These are phyloP conservation scores for Aechmea fasciata DNA, from an alignment of 176 grass and related monocot species.

Conservation along the genomic window DNA sequence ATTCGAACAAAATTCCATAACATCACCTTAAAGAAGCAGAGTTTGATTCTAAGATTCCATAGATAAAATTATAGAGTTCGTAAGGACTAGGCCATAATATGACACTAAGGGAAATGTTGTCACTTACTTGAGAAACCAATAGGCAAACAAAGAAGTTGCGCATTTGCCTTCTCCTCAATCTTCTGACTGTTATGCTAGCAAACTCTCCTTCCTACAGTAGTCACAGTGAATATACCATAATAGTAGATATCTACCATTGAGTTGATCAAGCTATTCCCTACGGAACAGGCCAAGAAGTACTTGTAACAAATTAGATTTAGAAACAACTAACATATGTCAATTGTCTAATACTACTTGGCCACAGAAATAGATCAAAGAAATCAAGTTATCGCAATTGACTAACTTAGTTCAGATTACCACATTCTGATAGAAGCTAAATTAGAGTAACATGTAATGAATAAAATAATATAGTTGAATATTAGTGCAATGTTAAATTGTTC, in stretches of 20 bases:
- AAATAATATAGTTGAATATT: no score
- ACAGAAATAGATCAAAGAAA: slow-evolving; percentile 1
- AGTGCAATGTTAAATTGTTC: neutral
- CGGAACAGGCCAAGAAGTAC: slow-evolving; percentile 10
- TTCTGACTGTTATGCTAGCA: slow-evolving; percentile 49
- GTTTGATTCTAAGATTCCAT: neutral
- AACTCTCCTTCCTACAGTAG: slow-evolving; percentile 83
- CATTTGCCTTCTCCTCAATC: slow-evolving; percentile 92
- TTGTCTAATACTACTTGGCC: neutral
- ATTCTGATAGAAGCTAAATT: no score
- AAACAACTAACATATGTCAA: slow-evolving; percentile 9
- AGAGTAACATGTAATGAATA: no score
- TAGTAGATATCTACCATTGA: slow-evolving; percentile 5
- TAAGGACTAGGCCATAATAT: neutral
- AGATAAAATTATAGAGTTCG: neutral
- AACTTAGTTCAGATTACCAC: no score
- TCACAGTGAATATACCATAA: slow-evolving; percentile 16
- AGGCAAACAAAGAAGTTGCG: slow-evolving; percentile 87
- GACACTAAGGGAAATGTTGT: neutral
- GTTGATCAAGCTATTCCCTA: slow-evolving; percentile 17
- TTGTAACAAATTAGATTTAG: neutral
- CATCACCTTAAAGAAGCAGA: no score
- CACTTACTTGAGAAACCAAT: slow-evolving; percentile 92
- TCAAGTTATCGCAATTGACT: no score
- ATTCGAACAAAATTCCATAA: no score